Evolutionary conservation across 495 filamentous ascomycete species (phyloP), one percentile per base, ranked within the genome.

Genomic region (Lentithecium fluviatile): DNA sequence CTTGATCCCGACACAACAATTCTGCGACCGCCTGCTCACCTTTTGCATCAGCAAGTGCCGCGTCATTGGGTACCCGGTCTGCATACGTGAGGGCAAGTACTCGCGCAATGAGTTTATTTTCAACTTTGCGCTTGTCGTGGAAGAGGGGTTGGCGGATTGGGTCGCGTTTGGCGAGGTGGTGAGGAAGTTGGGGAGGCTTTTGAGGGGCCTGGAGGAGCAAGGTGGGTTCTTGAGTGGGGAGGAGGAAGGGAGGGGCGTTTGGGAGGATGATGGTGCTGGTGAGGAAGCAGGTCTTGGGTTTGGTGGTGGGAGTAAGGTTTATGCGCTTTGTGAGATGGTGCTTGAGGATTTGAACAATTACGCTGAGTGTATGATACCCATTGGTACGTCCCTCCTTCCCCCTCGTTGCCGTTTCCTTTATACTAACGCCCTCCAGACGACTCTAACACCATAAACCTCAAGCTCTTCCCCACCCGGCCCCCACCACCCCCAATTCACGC

Each of bases 301-400:
- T 74, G 76, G 29, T 78, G 79, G 6, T 52, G 82, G 67, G 67
- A 86, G 76, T 66, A 90, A 73, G 80, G 77, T 98, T 66, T 85
- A 90, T 71, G 87, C 85, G 38, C 74, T 98, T 29, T 85, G 95
- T 64, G 91, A 97, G 76, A 91, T 91, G 62, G 80, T 98, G 55
- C 87, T 95, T 76, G 89, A 96, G 75, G 92, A 97, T 67, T 73
- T 98, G 54, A 97, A 97, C 70, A 95, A 95, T 69, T 98, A 97
- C 65, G 90, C 87, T 67, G 94, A 98, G 76, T 95, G 90, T 82
- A 92, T 97, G 92, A 94, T 96, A 65, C 90, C 92, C 1, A 90
- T 96, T 67, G 87, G 87, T 90, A 74, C 32, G 80, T 76, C 0
- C 45, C 36, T 58, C 40, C 49, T 15, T 45, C 15, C 24, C 21